A percentile compares a stretch with the other conserved stretches of the same genome.
These are phyloP conservation scores for Aphanomyces cochlioides DNA, from an alignment of 352 stramenopile genomes.

Conservation along the genomic window DNA sequence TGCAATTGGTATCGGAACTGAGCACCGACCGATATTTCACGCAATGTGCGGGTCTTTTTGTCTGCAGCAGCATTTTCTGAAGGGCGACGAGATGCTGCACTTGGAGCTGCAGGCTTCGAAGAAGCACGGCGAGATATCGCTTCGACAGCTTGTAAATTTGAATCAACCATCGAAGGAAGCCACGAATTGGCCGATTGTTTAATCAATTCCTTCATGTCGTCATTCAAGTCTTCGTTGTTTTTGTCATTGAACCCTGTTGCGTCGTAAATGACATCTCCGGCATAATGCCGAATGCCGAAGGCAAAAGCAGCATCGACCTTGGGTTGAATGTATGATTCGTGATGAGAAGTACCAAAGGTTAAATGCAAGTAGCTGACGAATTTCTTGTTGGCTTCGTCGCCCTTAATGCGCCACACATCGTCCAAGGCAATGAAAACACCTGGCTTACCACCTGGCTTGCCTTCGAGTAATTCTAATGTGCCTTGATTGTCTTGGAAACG, in stretches of 20 bases:
- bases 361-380: constrained; percentile 87
- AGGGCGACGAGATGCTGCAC: constrained; percentile 63
- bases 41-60: constrained; percentile 77
- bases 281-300: constrained; percentile 88
- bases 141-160: constrained; percentile 84
- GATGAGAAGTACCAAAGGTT: constrained; percentile 80
- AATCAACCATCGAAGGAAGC: constrained; percentile 80
- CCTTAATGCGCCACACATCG: constrained; percentile 93
- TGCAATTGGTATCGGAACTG: constrained; percentile 88
- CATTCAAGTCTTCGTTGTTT: constrained; percentile 97
- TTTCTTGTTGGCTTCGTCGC: constrained; percentile 89
- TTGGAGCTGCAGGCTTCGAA: constrained; percentile 32
- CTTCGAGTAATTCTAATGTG: constrained; percentile 91
- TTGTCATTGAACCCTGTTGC: constrained; percentile 97
- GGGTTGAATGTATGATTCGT: constrained; percentile 87
- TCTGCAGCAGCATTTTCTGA: constrained; percentile 41
- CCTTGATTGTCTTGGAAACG: constrained; percentile 93
- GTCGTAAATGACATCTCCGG: constrained; percentile 96
- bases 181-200: constrained; percentile 79
- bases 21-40: constrained; percentile 80
- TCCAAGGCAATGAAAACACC: constrained; percentile 95
- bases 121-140: constrained; percentile 40
- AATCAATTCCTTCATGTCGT: constrained; percentile 91
- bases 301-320: constrained; percentile 87
- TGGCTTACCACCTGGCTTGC: constrained; percentile 82